These are phyloP conservation scores for Aspergillus sp. DNA, from an alignment of 2,329 filamentous ascomycete species.

Conservation along the genomic window DNA sequence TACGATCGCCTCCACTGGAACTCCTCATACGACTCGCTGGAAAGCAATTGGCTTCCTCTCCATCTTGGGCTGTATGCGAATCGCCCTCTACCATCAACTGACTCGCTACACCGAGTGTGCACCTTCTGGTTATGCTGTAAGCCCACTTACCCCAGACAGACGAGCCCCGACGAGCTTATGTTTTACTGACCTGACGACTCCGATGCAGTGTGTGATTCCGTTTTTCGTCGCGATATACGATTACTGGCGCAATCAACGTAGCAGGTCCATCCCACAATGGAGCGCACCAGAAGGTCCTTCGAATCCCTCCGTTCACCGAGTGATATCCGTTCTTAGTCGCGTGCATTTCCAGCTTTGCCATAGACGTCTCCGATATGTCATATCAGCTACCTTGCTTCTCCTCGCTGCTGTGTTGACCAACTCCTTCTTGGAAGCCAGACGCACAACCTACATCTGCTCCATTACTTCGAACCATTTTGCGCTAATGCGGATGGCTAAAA, in stretches of 20 bases:
- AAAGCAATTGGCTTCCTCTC: conserved; percentile 20
- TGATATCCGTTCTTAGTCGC: conserved; percentile 28
- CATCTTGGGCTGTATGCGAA: conserved; percentile 26
- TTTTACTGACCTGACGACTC: background rate
- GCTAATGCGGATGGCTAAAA: conserved; percentile 36
- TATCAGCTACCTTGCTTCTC: conserved; percentile 37
- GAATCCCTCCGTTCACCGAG: conserved; percentile 14
- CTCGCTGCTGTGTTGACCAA: conserved; percentile 37
- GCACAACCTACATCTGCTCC: conserved; percentile 52
- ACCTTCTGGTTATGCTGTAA: conserved; percentile 31
- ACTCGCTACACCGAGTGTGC: conserved; percentile 45
- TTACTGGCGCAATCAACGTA: conserved; percentile 32
- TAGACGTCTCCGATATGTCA: conserved; percentile 36
- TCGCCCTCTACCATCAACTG: conserved; percentile 42
- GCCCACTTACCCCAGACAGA: conserved; percentile 6
- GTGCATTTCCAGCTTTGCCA: conserved; percentile 28
- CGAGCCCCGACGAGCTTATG: background rate
- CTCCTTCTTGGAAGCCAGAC: conserved; percentile 32
- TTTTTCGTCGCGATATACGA: conserved; percentile 43
- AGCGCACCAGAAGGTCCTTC: conserved; percentile 14
- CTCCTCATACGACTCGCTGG: conserved; percentile 21
- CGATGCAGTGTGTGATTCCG: conserved; percentile 36
- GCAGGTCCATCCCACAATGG: conserved; percentile 19
- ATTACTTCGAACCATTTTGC: conserved; percentile 31
- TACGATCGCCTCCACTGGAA: conserved; percentile 1